Conservation (phyloP, 305 asterid species). For the Solanum aculeatissimum region DNA sequence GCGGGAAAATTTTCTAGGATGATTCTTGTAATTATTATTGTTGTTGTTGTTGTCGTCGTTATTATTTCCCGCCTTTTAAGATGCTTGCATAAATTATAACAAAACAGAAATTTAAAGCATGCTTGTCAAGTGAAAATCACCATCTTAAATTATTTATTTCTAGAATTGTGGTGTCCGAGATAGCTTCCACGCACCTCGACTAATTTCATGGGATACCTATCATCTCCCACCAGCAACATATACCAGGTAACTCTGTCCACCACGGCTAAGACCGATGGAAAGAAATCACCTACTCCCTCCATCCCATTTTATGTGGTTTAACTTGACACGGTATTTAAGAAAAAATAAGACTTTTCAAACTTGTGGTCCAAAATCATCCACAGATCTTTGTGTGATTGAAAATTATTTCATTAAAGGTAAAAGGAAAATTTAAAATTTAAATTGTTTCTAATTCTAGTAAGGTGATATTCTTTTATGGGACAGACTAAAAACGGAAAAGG, state of each 20-base stretch:
- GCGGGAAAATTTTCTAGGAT: background rate
- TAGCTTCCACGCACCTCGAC: background rate
- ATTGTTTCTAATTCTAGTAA: no score
- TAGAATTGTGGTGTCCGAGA: background rate
- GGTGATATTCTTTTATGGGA: no score
- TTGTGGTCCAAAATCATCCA: no score
- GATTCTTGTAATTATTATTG: background rate
- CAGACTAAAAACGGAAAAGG: no score
- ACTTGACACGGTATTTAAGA: no score
- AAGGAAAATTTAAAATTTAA: no score
- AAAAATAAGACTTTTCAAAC: no score
- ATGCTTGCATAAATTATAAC: background rate
- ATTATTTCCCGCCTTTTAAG: background rate
- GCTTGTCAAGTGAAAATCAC: background rate
- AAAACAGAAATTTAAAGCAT: background rate
- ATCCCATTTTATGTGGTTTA: no score
- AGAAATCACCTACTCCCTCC: background rate
- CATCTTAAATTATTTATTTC: background rate
- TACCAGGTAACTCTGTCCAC: background rate
- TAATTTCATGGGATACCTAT: background rate
- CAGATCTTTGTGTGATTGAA: no score
- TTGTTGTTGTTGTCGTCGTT: background rate
- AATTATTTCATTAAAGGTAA: no score
- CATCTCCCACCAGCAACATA: no score
- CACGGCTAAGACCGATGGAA: background rate